phyloP scores from a whole-genome alignment of 176 grass and related monocot species.

The Alloteropsis semialata region DNA sequence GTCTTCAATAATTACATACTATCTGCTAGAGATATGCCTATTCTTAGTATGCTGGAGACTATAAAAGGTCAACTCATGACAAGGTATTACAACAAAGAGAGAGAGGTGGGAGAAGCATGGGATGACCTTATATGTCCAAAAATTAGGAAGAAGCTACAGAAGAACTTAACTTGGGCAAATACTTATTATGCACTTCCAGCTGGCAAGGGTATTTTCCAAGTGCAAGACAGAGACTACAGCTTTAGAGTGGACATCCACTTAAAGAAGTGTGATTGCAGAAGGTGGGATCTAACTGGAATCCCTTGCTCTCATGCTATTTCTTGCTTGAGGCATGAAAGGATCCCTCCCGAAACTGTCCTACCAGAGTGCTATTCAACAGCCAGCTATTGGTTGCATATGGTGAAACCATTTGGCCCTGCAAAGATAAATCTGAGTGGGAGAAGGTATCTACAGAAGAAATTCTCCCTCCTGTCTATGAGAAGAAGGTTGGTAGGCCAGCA shows the following conservation, averaged over 20 bases:
- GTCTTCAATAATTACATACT: background rate
- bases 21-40: background rate
- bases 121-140: no score
- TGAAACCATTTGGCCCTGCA: background rate
- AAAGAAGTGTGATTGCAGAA: background rate
- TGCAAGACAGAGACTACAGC: no score
- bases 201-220: no score
- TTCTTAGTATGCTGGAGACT: background rate
- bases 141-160: no score
- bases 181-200: no score
- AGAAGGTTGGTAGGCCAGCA: background rate
- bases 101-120: no score
- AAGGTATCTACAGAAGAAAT: background rate
- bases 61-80: background rate
- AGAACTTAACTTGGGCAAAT: no score
- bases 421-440: background rate
- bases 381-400: background rate
- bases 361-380: background rate
- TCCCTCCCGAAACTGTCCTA: background rate
- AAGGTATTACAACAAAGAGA: no score
- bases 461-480: background rate
- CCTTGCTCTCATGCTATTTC: background rate
- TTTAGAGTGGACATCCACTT: no score
- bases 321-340: background rate
- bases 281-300: no score